phyloP scores from a whole-genome alignment of 2,329 filamentous ascomycete species.

The Fusarium torulosum region DNA sequence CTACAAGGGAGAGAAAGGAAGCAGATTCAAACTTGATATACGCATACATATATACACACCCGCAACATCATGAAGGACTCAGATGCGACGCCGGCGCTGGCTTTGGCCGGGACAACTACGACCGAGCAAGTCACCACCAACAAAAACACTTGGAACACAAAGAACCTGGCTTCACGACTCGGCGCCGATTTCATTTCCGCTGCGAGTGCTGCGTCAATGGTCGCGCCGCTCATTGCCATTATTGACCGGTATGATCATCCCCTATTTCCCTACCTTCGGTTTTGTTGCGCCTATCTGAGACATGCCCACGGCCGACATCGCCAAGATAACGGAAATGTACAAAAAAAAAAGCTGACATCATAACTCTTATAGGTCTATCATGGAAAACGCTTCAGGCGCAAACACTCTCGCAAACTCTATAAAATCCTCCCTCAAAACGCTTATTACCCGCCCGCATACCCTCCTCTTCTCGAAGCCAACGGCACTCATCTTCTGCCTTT shows the following conservation, averaged over 20 bases:
- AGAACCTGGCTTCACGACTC: slow-evolving; percentile 75
- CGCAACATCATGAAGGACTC: slow-evolving; percentile 28
- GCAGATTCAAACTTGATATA: too few species aligned
- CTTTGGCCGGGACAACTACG: slow-evolving; percentile 40
- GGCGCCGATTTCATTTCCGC: slow-evolving; percentile 78
- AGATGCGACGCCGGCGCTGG: slow-evolving; percentile 33
- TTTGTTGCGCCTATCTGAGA: not conserved
- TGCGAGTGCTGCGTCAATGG: slow-evolving; percentile 76
- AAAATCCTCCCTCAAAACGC: slow-evolving; percentile 65
- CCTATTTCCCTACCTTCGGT: not conserved
- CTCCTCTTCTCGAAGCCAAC: slow-evolving; percentile 76
- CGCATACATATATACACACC: not conserved
- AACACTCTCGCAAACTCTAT: slow-evolving; percentile 71
- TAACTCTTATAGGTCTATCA: slow-evolving; percentile 70
- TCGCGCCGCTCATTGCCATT: slow-evolving; percentile 87
- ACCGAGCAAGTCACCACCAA: slow-evolving; percentile 28
- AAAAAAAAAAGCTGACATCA: slow-evolving; percentile 24
- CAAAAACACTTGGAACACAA: slow-evolving; percentile 75
- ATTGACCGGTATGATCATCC: slow-evolving; percentile 78
- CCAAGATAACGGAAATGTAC: slow-evolving; percentile 2
- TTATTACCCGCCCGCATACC: slow-evolving; percentile 70
- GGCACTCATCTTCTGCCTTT: slow-evolving; percentile 78
- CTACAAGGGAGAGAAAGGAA: not conserved
- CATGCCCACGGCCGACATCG: slow-evolving; percentile 12
- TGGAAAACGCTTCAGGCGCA: slow-evolving; percentile 83